These are phyloP conservation scores for Populus trichocarpa DNA, from an alignment of 441 rosid genomes.

Conservation along the genomic window DNA sequence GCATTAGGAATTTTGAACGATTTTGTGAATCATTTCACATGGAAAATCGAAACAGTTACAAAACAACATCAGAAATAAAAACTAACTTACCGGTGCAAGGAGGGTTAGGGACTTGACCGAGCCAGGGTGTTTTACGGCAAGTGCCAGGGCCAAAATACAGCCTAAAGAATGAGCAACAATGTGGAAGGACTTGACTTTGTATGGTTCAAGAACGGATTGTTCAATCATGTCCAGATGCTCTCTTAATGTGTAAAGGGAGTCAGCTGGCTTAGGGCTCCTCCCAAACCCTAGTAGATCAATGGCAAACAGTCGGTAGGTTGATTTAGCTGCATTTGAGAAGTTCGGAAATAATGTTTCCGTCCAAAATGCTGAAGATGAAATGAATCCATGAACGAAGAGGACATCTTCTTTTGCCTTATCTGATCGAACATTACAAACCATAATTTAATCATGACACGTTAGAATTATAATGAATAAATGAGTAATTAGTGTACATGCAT, in stretches of 20 bases:
- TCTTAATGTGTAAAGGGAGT: constrained; percentile 81
- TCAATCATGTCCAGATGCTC: constrained; percentile 95
- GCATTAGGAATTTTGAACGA: neutral
- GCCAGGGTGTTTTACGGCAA: constrained; percentile 69
- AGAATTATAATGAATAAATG: neutral
- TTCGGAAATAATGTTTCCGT: constrained; percentile 89
- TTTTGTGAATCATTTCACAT: neutral
- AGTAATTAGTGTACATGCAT: neutral
- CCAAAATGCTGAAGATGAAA: constrained; percentile 96
- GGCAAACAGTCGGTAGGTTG: constrained; percentile 65
- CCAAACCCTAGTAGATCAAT: constrained; percentile 94
- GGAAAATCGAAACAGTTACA: neutral
- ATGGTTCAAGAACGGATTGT: constrained; percentile 59
- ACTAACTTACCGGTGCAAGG: constrained; percentile 70
- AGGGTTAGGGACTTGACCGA: constrained; percentile 84
- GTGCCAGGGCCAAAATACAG: constrained; percentile 86
- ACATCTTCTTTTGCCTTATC: constrained; percentile 65
- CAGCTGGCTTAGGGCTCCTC: constrained; percentile 86
- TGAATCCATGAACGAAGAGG: constrained; percentile 90
- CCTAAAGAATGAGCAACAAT: constrained; percentile 96
- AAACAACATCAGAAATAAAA: neutral
- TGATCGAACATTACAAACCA: constrained; percentile 7
- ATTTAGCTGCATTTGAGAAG: constrained; percentile 54
- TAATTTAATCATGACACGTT: neutral
- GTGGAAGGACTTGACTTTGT: constrained; percentile 81